Evolutionary conservation across 75 land plant species (phyloP), one percentile per base, ranked within the genome.

Genomic region (Pinus taeda): DNA sequence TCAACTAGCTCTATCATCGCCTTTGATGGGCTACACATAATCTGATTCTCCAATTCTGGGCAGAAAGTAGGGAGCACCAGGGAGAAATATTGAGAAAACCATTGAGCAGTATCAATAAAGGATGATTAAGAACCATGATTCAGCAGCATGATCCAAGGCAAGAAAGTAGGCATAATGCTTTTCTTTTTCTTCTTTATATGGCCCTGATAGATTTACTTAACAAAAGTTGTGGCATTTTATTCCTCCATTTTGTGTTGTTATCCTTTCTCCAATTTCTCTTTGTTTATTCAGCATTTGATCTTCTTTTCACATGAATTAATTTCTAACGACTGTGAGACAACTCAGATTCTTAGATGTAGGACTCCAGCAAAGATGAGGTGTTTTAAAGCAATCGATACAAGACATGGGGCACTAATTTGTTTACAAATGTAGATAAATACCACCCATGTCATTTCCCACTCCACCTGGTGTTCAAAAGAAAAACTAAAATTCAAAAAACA

Each of bases 61-160:
- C 4, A 57, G 82, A 36, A 90, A 85, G 64, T 78, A 85, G 65
- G 75, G 59, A 42, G 57, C 78, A 6, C 73, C 62, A 20, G 83
- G 76, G 6, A 88, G 85, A 12, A 69, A 71, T 9, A 18, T 75
- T 56, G 92, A 90, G 73, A 90, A 81, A 81, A 75, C 78, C 1
- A 82, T 88, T 36, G 94, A 92, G 75, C 80, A 88, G 75, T 75
- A 87, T 83, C 90, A 90, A 62, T 85, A 81, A 66, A 81, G 92
- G 56, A 89, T 88, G 87, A 92, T 92, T 30, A 90, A 88, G 76
- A 92, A 92, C 75, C 71, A 92, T 57, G 90, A 92, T 65, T 92
- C 92, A 70, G 94, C 90, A 12, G 88, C 94, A 5, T 74, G 94
- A 26, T 92, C 94, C 22, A 80, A 92, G 75, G 90, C 92, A 15